Base-by-base conservation (phyloP, 2,329 filamentous ascomycete genomes). In the Colletotrichum camelliae region DNA sequence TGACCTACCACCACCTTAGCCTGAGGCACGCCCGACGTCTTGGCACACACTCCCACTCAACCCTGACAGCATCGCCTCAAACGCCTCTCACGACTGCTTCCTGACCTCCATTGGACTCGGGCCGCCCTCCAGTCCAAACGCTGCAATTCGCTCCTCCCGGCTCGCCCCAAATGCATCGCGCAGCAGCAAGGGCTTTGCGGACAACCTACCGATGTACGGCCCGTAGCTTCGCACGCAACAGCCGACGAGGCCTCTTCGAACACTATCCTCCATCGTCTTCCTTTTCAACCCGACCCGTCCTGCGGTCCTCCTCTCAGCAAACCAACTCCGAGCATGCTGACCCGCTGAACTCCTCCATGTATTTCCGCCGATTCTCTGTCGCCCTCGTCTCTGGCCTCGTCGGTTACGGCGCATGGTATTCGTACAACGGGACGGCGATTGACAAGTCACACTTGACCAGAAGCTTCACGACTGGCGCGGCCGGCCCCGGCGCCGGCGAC, bases 321-420 rank as follows among this genome's bases (percentile, higher is more conserved):
- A 43, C 72, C 79, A 79, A 76, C 73, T 81, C 79, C 66, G 83
- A 83, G 77, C 79, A 82, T 85, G 84, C 84, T 57, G 82, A 86
- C 77, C 87, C 91, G 72, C 86, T 94, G 72, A 90, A 87, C 79
- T 93, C 93, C 79, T 94, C 94, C 79, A 96, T 96, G 94, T 93
- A 94, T 85, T 86, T 93, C 81, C 93, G 94, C 78, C 90, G 92
- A 79, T 88, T 94, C 79, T 91, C 91, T 7, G 88, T 92, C 79
- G 93, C 92, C 75, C 84, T 95, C 75, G 89, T 94, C 74, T 93
- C 94, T 77, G 91, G 92, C 81, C 88, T 95, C 74, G 93, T 95
- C 74, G 94, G 93, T 79, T 95, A 93, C 85, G 93, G 94, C 77
- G 93, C 94, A 78, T 96, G 93, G 90, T 95, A 95, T 86, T 90